Evolutionary conservation across 2,329 filamentous ascomycete genomes (phyloP).

Genomic region (Paraphoma chrysanthemicola): DNA sequence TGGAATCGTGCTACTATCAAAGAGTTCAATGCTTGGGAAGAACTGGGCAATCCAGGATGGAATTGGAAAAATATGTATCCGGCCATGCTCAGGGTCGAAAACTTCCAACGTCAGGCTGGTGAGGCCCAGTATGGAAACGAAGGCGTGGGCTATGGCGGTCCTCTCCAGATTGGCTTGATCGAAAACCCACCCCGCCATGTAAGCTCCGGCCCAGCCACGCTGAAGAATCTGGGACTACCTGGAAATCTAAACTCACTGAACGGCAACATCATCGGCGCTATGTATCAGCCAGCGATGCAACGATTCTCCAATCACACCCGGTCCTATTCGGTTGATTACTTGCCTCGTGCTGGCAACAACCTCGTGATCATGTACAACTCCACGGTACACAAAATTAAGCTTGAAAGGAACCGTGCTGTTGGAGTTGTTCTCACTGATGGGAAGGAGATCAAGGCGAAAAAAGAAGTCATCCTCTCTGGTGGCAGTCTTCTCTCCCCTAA

Average conservation of each 20-base stretch:
- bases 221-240: constrained; percentile 53
- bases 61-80: constrained; percentile 56
- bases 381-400: constrained; percentile 47
- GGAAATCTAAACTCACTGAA: constrained; percentile 53
- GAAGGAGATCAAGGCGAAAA: constrained; percentile 32
- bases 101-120: constrained; percentile 26
- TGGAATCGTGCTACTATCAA: constrained; percentile 41
- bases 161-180: constrained; percentile 46
- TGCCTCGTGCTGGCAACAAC: constrained; percentile 50
- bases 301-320: constrained; percentile 56
- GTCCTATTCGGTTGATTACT: constrained; percentile 57
- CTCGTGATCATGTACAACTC: constrained; percentile 47
- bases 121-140: constrained; percentile 26
- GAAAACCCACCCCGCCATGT: constrained; percentile 53
- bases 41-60: constrained; percentile 63
- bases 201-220: constrained; percentile 52
- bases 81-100: constrained; percentile 40
- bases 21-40: constrained; percentile 61
- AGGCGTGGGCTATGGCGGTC: constrained; percentile 35
- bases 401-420: constrained; percentile 27
- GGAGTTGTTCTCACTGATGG: constrained; percentile 37
- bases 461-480: constrained; percentile 32
- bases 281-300: constrained; percentile 58
- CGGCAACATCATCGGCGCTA: constrained; percentile 57
- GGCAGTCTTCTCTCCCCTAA: constrained; percentile 26